These are phyloP conservation scores for Mycena alexandri DNA, from an alignment of 768 basidiomycete genomes.

Conservation along the genomic window DNA sequence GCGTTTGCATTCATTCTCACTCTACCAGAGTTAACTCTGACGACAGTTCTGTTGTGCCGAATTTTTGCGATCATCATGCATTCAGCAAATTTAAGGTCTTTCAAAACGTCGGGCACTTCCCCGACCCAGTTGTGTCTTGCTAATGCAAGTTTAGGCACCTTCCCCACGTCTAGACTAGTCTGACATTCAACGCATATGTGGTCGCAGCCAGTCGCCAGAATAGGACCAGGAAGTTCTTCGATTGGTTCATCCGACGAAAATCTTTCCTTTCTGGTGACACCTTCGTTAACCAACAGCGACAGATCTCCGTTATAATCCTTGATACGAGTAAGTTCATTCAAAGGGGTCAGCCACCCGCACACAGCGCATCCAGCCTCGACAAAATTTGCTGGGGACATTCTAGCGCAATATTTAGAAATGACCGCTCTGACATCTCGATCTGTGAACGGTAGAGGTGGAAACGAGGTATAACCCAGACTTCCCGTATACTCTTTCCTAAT, in stretches of 20 bases:
- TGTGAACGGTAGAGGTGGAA: too few species aligned
- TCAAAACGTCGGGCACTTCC: constrained; percentile 44
- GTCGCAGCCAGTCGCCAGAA: constrained; percentile 33
- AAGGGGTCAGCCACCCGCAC: too few species aligned
- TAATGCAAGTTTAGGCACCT: constrained; percentile 43
- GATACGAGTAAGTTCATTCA: too few species aligned
- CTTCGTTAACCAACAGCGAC: too few species aligned
- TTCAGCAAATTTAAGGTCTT: constrained; percentile 34
- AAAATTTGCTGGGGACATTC: too few species aligned
- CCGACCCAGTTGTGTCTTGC: constrained; percentile 55
- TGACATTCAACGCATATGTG: constrained; percentile 37
- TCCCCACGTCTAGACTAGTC: constrained; percentile 6
- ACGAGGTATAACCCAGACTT: too few species aligned
- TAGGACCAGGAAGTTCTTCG: constrained; percentile 28
- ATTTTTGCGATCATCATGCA: constrained; percentile 21
- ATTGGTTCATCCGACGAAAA: constrained; percentile 13
- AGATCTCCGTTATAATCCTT: too few species aligned
- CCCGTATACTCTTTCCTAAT: too few species aligned
- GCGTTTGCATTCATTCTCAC: constrained; percentile 47
- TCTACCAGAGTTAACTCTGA: constrained; percentile 43
- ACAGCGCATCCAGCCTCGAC: too few species aligned
- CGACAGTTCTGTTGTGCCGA: constrained; percentile 46
- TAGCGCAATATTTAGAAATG: too few species aligned
- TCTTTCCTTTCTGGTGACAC: constrained; percentile 30
- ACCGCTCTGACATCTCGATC: too few species aligned